These are phyloP conservation scores for Agrostemma githago DNA, from an alignment of 148 eudicot genomes.

Conservation along the genomic window DNA sequence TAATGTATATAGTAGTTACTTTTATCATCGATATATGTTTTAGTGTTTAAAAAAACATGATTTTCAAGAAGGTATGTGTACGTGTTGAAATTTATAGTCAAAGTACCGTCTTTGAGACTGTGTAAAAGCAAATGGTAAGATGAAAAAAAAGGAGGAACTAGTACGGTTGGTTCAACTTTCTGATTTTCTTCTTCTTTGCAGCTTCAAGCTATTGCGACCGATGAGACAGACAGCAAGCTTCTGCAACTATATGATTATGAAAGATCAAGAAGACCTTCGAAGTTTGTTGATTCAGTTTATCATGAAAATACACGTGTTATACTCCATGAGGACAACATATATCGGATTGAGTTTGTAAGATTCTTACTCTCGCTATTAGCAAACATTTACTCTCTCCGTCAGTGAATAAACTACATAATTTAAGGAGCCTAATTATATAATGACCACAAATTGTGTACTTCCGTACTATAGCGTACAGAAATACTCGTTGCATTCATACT, in stretches of 20 bases:
- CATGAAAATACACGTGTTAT: conserved; percentile 79
- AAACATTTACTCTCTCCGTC: not conserved
- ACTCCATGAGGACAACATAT: conserved; percentile 88
- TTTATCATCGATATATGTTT: too few species aligned
- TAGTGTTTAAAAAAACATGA: too few species aligned
- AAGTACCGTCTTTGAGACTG: too few species aligned
- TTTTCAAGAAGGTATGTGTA: too few species aligned
- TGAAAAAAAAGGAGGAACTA: not conserved
- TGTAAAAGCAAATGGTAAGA: too few species aligned
- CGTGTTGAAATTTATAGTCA: too few species aligned
- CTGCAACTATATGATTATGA: conserved; percentile 81
- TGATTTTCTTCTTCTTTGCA: conserved; percentile 26
- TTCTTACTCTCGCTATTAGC: conserved; percentile 3
- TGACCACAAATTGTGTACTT: not conserved
- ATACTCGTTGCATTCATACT: not conserved
- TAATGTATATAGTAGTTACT: not conserved
- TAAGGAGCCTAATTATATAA: too few species aligned
- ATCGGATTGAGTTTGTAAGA: conserved; percentile 83
- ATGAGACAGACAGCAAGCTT: conserved; percentile 77
- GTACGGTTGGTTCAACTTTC: not conserved
- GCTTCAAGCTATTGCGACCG: conserved; percentile 90
- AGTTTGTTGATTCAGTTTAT: conserved; percentile 69
- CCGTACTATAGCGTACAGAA: not conserved
- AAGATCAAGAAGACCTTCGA: conserved; percentile 61
- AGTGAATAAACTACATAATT: not conserved